Percentiles rank a stretch among this genome's conserved stretches.
These are phyloP conservation scores for Cytospora piceae DNA, from an alignment of 2,329 filamentous ascomycete genomes.

Conservation along the genomic window DNA sequence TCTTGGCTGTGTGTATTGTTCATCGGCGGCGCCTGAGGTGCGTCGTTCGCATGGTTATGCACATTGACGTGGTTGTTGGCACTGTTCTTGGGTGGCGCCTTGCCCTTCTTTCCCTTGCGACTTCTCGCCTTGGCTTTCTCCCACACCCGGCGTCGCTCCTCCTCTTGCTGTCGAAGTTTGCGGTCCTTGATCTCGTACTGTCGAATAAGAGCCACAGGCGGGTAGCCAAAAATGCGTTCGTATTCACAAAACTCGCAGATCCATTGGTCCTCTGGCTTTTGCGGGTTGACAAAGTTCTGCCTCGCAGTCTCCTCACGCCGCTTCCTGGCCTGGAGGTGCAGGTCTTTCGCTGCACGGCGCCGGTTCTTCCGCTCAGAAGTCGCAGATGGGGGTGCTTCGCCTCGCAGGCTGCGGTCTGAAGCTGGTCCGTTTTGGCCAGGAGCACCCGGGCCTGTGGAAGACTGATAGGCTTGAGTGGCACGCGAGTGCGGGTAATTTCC, in stretches of 20 bases:
- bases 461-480: constrained; percentile 12
- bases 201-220: constrained; percentile 81
- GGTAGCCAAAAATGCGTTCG: constrained; percentile 89
- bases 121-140: constrained; percentile 96
- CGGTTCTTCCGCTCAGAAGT: constrained; percentile 41
- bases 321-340: constrained; percentile 73
- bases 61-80: constrained; percentile 35
- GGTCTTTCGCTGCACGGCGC: constrained; percentile 70
- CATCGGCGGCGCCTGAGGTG: constrained; percentile 32
- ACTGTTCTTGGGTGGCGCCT: constrained; percentile 59
- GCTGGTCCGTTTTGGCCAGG: constrained; percentile 11
- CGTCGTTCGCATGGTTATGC: constrained; percentile 29
- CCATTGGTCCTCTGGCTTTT: constrained; percentile 75
- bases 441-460: not conserved
- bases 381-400: constrained; percentile 21
- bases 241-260: constrained; percentile 99
- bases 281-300: constrained; percentile 75
- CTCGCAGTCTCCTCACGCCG: constrained; percentile 78
- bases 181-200: constrained; percentile 95
- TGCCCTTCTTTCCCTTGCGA: constrained; percentile 85
- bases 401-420: constrained; percentile 26
- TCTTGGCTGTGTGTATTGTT: constrained; percentile 33
- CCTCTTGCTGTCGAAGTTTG: constrained; percentile 78
- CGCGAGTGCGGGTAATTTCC: constrained; percentile 29
- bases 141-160: constrained; percentile 80